Evolutionary conservation across 2,329 filamentous ascomycete species (phyloP), one percentile per base, ranked within the genome.

Genomic region (Colletotrichum phormii): DNA sequence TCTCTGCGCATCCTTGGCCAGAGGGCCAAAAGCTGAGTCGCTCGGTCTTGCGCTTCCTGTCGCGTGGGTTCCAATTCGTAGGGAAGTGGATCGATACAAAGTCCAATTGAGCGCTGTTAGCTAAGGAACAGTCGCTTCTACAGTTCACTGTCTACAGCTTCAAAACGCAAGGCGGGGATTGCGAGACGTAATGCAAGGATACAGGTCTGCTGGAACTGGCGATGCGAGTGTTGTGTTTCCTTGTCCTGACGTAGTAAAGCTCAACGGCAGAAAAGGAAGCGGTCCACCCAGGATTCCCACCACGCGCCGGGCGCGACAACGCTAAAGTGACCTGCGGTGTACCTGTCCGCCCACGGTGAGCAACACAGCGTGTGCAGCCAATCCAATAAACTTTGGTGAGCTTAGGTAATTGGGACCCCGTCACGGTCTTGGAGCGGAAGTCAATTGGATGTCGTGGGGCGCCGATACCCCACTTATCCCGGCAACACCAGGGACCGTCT

Each of bases 1-100:
- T 91, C 53, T 72, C 76, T 73, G 64, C 29, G 64, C 74, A 74
- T 74, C 68, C 67, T 67, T 33, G 51, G 63, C 59, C 24, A 62
- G 37, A 33, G 11, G 8, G n/a, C 4, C 9, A 35, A 37, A 1
- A 1, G 42, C 42, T 15, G 15, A n/a, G n/a, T 33, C 15, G 29
- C 29, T 63, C 31, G 46, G 35, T 64, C 24, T 5, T 26, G 15
- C 57, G n/a, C 29, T 46, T 55, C 26, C 35, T 13, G 15, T 61
- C 35, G 33, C 61, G 18, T 31, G 42, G 31, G 70, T 60, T 53
- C 11, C 55, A 24, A 42, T 31, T 46, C 12, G 51, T 15, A 15
- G 26, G 35, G 9, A 35, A n/a, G 26, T 22, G 4, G 33, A 58
- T 46, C 35, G 37, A 22, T 26, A 49, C 11, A 66, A 24, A 31